A percentile compares a stretch with the other conserved stretches of the same genome.
Evolutionary conservation across 257 asterid species (phyloP).

Genomic region (Gynochthodes officinalis): DNA sequence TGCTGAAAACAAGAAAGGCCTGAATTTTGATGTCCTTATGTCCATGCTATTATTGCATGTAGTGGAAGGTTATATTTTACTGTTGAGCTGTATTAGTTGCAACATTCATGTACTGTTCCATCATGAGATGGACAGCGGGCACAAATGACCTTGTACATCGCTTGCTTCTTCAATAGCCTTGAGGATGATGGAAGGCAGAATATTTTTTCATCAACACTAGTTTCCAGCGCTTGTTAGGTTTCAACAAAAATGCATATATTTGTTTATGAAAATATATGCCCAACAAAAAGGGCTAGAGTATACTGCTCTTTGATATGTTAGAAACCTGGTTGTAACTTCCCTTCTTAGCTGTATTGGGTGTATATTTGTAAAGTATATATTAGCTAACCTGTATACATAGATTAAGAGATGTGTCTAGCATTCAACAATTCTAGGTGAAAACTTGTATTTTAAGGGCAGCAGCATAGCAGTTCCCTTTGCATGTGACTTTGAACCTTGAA

Average conservation of each 20-base stretch:
- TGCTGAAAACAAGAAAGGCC: background rate
- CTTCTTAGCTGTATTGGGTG: background rate
- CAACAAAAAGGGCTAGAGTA: background rate
- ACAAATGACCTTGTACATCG: background rate
- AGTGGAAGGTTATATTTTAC: background rate
- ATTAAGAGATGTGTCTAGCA: background rate
- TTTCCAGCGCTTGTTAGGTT: background rate
- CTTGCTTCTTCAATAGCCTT: background rate
- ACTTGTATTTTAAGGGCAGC: slow-evolving; percentile 13
- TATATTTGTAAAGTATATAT: background rate
- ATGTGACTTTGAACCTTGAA: slow-evolving; percentile 15
- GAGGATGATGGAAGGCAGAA: background rate
- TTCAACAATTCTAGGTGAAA: background rate
- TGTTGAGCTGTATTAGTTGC: background rate
- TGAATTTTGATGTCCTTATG: background rate
- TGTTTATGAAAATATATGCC: background rate
- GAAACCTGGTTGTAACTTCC: background rate
- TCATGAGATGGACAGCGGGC: background rate
- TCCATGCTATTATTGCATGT: slow-evolving; percentile 3
- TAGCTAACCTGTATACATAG: background rate
- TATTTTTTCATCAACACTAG: background rate
- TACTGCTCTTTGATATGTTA: background rate
- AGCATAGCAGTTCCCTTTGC: slow-evolving; percentile 25
- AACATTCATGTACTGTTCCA: background rate
- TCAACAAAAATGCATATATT: background rate